Conservation (phyloP, 768 basidiomycete species). For the Strobilomyces dryophilus region DNA sequence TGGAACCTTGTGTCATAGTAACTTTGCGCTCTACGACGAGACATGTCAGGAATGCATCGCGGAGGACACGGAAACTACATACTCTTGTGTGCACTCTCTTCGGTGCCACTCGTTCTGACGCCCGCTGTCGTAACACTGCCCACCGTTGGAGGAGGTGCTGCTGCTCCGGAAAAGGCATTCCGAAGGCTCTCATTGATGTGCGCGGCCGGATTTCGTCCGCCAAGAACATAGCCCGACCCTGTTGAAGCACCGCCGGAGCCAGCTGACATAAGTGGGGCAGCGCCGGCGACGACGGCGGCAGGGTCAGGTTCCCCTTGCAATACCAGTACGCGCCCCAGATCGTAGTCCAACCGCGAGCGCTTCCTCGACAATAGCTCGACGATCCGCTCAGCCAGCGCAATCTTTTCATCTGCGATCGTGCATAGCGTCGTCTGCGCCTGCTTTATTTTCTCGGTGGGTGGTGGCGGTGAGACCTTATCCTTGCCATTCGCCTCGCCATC, state of each 20-base stretch:
- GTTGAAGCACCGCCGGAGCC: conserved; percentile 6
- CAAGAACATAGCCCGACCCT: conserved; percentile 29
- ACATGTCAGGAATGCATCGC: conserved; percentile 1
- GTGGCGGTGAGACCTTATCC: conserved; percentile 28
- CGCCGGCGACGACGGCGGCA: conserved; percentile 29
- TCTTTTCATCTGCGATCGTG: conserved; percentile 41
- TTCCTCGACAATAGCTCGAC: conserved; percentile 43
- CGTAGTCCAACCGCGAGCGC: conserved; percentile 44
- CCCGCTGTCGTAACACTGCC: conserved; percentile 4
- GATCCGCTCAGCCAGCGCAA: conserved; percentile 39
- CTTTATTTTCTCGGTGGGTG: conserved; percentile 30
- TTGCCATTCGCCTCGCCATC: conserved; percentile 26
- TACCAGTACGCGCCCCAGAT: conserved; percentile 40
- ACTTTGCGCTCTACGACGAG: conserved; percentile 27
- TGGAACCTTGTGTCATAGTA: conserved; percentile 27
- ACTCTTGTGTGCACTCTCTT: conserved; percentile 31
- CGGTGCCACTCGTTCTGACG: conserved; percentile 15
- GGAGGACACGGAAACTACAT: background rate
- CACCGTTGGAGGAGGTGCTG: conserved; percentile 17
- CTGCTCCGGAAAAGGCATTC: conserved; percentile 31
- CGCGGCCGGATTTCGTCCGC: conserved; percentile 36
- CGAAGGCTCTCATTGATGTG: conserved; percentile 39
- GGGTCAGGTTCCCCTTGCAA: conserved; percentile 42
- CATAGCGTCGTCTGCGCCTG: conserved; percentile 25
- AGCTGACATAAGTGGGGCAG: conserved; percentile 21